Base-by-base conservation (phyloP, 78 protist genomes). In the Dictyostelium intermedium region DNA sequence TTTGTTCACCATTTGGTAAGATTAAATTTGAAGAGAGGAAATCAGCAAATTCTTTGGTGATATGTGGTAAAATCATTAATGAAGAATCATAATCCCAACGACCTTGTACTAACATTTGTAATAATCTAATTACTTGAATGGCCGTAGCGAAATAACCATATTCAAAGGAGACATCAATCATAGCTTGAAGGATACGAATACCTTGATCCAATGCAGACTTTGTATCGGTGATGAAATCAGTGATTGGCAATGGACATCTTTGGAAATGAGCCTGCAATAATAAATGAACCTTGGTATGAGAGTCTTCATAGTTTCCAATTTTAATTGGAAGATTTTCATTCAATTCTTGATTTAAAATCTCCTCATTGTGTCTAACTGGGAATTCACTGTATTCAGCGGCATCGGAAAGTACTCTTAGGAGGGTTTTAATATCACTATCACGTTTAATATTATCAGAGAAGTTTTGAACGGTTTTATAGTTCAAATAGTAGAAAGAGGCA, bases 361-460 rank as follows among this genome's bases (percentile, higher is more conserved):
- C 99, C 83, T 99, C 99, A 85, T 98, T 98, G 95, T 99, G 99
- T 34, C 99, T 94, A 25, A 99, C 99, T 3, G 99, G 99, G 37
- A 98, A 96, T 61, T 97, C 99, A 20, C 39, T 95, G 43, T 83
- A 97, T 80, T 98, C 99, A 2, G 66, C n/a, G 14, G 98, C 96
- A 23, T 87, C 74, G 56, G 91, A 45, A 43, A 98, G 83, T 1
- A 84, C 91, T 60, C 84, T 37, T 78, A 97, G 86, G 2, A 95
- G 39, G 1, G 95, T 91, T 35, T 83, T 87, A 77, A 95, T 34
- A 11, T 91, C 86, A 30, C 34, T 14, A 27, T 79, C 41, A 20
- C 18, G 69, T 34, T 69, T 27, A 35, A 97, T 76, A 3, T 73
- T 47, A 2, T 47, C 63, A 25, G 93, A 30, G 84, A 98, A 98